Conservation (phyloP, 768 basidiomycete species). For the Agrocybe chaxingu region DNA sequence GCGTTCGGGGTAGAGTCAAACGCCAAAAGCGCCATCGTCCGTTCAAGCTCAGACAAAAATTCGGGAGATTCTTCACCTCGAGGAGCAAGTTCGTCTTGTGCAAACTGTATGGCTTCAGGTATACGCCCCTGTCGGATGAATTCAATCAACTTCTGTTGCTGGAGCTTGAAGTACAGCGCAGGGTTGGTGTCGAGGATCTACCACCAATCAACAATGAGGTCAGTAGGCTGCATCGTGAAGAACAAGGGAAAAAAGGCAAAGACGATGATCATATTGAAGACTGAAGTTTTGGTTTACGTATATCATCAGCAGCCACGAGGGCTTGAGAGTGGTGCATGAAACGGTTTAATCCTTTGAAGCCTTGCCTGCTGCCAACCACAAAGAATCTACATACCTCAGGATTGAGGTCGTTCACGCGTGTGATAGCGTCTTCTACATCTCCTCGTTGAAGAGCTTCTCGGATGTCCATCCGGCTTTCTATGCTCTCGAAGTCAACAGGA, state of each 20-base stretch:
- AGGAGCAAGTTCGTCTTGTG: conserved; percentile 90
- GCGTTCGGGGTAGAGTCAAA: conserved; percentile 64
- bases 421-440: conserved; percentile 92
- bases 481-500: conserved; percentile 86
- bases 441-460: conserved; percentile 92
- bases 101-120: conserved; percentile 81
- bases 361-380: conserved; percentile 10
- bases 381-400: conserved; percentile 74
- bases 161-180: conserved; percentile 89
- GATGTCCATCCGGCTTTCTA: conserved; percentile 92
- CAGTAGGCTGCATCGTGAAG: conserved; percentile 13
- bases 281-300: conserved; percentile 79
- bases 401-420: conserved; percentile 93
- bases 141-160: conserved; percentile 95
- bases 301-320: conserved; percentile 81
- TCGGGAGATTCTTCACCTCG: conserved; percentile 94
- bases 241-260: conserved; percentile 9
- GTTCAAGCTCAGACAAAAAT: conserved; percentile 88
- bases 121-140: conserved; percentile 82
- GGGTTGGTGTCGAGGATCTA: conserved; percentile 98
- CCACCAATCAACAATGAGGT: conserved; percentile 16
- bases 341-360: conserved; percentile 72
- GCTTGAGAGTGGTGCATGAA: conserved; percentile 99
- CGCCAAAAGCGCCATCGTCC: conserved; percentile 90
- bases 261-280: conserved; percentile 85